Conservation (phyloP, 345 rosid genomes). For the Melaleuca quinquenervia region DNA sequence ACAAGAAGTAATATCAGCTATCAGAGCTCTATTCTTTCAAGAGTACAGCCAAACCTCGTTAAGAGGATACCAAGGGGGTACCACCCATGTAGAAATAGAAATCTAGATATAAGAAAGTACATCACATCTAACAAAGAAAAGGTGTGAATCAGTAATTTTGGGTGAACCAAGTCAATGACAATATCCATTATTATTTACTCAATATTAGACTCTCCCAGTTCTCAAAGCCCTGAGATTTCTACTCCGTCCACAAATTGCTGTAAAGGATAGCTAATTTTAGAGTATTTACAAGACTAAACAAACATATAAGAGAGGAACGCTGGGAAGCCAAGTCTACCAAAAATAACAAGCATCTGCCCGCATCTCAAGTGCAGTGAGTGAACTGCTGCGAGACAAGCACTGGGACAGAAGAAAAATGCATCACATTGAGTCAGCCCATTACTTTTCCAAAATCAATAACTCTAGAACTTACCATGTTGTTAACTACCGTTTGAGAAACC, state of each 20-base stretch:
- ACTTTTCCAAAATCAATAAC: not conserved
- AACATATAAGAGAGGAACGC: not conserved
- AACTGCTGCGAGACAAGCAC: not conserved
- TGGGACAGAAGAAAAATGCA: not conserved
- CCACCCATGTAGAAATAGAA: not conserved
- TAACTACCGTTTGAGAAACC: conserved; percentile 11
- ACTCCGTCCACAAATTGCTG: not conserved
- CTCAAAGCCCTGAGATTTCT: not conserved
- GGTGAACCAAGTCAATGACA: not conserved
- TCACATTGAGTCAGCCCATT: not conserved
- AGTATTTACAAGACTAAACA: not conserved
- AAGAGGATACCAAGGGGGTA: not conserved
- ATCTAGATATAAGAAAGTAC: not conserved
- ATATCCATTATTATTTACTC: not conserved
- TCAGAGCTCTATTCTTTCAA: not conserved
- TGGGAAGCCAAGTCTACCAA: not conserved
- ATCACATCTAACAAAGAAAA: not conserved
- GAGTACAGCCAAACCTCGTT: not conserved
- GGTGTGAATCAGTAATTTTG: not conserved
- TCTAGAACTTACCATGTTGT: conserved; percentile 31
- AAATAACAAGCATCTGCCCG: not conserved
- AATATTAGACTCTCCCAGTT: not conserved
- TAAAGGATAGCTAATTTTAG: not conserved
- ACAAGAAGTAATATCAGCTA: not conserved
- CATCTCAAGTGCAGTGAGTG: not conserved